phyloP scores from a whole-genome alignment of 1,284 basidiomycete species.

The Cutaneotrichosporon sp. region DNA sequence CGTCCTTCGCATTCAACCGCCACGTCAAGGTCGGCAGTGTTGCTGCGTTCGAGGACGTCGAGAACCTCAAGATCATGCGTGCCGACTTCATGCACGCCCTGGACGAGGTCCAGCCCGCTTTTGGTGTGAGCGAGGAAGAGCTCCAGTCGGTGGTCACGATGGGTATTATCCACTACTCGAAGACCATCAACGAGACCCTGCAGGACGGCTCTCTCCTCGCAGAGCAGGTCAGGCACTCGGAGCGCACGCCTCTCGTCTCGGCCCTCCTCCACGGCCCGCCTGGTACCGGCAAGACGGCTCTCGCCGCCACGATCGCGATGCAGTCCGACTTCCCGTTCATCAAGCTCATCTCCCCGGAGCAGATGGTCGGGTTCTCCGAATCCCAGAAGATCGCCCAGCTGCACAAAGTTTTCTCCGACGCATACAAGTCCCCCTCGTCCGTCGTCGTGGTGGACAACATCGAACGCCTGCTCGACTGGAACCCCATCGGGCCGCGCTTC shows the following conservation, averaged over 20 bases:
- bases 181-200: slow-evolving; percentile 66
- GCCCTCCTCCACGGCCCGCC: slow-evolving; percentile 84
- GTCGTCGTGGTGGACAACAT: slow-evolving; percentile 95
- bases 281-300: slow-evolving; percentile 89
- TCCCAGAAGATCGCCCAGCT: slow-evolving; percentile 86
- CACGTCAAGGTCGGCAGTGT: slow-evolving; percentile 97
- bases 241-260: slow-evolving; percentile 86
- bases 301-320: slow-evolving; percentile 92
- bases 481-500: slow-evolving; percentile 94
- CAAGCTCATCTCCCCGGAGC: slow-evolving; percentile 93
- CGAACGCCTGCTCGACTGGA: slow-evolving; percentile 89
- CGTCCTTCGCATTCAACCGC: slow-evolving; percentile 94
- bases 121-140: slow-evolving; percentile 97
- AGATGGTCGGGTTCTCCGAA: slow-evolving; percentile 94
- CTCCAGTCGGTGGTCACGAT: slow-evolving; percentile 90
- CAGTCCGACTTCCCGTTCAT: slow-evolving; percentile 94
- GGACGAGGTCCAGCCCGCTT: slow-evolving; percentile 93
- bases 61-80: slow-evolving; percentile 83
- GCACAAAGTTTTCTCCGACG: slow-evolving; percentile 90
- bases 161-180: slow-evolving; percentile 94
- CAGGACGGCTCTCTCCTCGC: slow-evolving; percentile 88
- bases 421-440: slow-evolving; percentile 94
- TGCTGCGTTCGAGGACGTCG: slow-evolving; percentile 94
- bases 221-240: slow-evolving; percentile 87
- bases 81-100: slow-evolving; percentile 86